Percentiles rank a stretch among this genome's conserved stretches.
Conservation (phyloP, 805 yeast species). For the Helenozyma baotianmanensis region DNA sequence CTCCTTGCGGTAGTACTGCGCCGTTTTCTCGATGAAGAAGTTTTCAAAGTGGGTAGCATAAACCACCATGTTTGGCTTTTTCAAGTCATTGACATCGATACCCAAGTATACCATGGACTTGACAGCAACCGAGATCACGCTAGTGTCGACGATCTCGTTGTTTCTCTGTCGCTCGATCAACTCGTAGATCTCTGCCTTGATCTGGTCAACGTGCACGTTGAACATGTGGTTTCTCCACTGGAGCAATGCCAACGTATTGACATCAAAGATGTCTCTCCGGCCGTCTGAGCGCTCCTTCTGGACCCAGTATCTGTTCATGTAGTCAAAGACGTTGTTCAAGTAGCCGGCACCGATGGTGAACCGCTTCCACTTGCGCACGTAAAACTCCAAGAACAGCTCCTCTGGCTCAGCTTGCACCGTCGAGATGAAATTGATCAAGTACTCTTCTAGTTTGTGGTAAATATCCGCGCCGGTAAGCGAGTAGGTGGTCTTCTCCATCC, state of each 20-base stretch:
- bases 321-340: constrained; percentile 88
- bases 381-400: constrained; percentile 18
- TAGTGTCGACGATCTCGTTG: constrained; percentile 67
- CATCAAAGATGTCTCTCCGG: constrained; percentile 82
- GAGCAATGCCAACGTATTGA: constrained; percentile 78
- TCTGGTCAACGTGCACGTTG: constrained; percentile 50
- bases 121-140: constrained; percentile 66
- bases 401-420: constrained; percentile 42
- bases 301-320: constrained; percentile 97
- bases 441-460: constrained; percentile 65
- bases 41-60: constrained; percentile 78
- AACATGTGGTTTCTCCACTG: constrained; percentile 88
- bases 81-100: constrained; percentile 83
- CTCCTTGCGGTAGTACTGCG: constrained; percentile 63
- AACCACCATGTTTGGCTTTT: constrained; percentile 76
- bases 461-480: constrained; percentile 86
- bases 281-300: constrained; percentile 94
- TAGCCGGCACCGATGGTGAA: constrained; percentile 88
- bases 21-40: constrained; percentile 67
- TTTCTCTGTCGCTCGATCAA: constrained; percentile 76
- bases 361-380: constrained; percentile 75
- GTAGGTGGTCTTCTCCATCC: constrained; percentile 26
- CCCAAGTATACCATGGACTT: constrained; percentile 87
- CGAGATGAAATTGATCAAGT: constrained; percentile 57
- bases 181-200: constrained; percentile 69